A percentile compares a stretch with the other conserved stretches of the same genome.
phyloP scores from a whole-genome alignment of 495 filamentous ascomycete species.

The Hypoxylon lienhwacheense region DNA sequence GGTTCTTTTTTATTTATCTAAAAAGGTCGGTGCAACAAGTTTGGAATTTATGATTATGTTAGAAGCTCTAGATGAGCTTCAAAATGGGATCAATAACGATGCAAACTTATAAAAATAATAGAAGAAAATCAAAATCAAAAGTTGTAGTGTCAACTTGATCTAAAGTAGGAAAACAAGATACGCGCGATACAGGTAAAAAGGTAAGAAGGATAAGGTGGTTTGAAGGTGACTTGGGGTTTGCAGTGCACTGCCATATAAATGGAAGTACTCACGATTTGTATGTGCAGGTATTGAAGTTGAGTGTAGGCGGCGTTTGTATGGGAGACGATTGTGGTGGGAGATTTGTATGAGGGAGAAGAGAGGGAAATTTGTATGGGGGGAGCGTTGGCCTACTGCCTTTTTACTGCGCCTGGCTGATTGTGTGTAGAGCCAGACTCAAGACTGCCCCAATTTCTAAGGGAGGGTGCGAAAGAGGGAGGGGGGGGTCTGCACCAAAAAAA shows the following conservation, averaged over 20 bases:
- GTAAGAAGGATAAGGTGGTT: too few species aligned
- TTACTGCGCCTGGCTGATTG: conserved; percentile 64
- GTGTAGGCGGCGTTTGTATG: conserved; percentile 58
- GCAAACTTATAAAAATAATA: conserved; percentile 10
- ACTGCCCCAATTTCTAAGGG: conserved; percentile 43
- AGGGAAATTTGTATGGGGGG: conserved; percentile 60
- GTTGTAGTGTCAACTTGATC: conserved; percentile 9
- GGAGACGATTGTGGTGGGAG: conserved; percentile 51
- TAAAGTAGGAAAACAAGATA: conserved; percentile 1
- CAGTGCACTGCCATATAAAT: conserved; percentile 37
- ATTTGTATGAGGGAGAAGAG: conserved; percentile 65
- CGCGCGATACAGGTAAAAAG: conserved; percentile 7
- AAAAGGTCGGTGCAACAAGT: conserved; percentile 6
- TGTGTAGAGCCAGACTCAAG: conserved; percentile 44
- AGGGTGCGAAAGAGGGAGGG: conserved; percentile 35
- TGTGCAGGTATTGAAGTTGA: conserved; percentile 43
- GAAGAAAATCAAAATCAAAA: too few species aligned
- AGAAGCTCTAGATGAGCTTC: conserved; percentile 19
- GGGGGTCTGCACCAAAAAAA: conserved; percentile 34
- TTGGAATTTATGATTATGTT: too few species aligned
- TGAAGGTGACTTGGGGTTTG: conserved; percentile 43
- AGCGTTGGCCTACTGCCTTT: conserved; percentile 53
- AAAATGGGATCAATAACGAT: conserved; percentile 18
- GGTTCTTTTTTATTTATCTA: too few species aligned
- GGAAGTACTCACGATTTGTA: conserved; percentile 46